Evolutionary conservation across 441 rosid genomes (phyloP), one percentile per base, ranked within the genome.

Genomic region (Mallotus japonicus): DNA sequence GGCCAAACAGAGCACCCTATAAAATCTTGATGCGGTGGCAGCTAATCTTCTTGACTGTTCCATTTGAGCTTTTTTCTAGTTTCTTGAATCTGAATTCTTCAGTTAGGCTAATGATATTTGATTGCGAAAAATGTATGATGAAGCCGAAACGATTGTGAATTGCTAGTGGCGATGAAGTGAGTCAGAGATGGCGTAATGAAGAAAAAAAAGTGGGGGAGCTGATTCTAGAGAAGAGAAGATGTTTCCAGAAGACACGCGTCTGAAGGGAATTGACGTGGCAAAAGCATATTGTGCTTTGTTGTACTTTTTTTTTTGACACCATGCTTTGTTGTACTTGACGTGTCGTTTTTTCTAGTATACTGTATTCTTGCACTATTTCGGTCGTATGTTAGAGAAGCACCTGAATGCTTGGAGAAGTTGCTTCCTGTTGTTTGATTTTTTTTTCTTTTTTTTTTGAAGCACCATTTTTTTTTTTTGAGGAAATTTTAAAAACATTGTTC

Each of bases 11-110:
- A 72, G 77, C 2, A 73, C 67, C 69, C 65, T 28, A 19, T 42
- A 72, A 7, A 76, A 67, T 10, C 81, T 76, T 9, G 75, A 50
- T 19, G 81, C 81, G 3, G 79, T n/a, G 54, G 82, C 68, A 67
- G 80, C 85, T 50, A 88, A 14, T 65, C 87, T 80, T 65, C 87
- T 80, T 19, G 86, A 87, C 62, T 77, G 92, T 85, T 76, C 81
- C 76, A 68, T 84, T 65, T 22, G 42, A 22, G 47, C 61, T 53
- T 75, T 62, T 32, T 37, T 37, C 3, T 5, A n/a, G 2, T 15
- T 65, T 12, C 14, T 2, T 5, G 14, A 16, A 5, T 53, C 3
- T 47, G 62, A 62, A 17, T 42, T 1, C 14, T 3, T 7, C 17
- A 6, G 73, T 69, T 19, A 20, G 3, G 19, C 16, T 6, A 19